phyloP scores from a whole-genome alignment of 2,329 filamentous ascomycete genomes.

The Cladorrhinum sp. region DNA sequence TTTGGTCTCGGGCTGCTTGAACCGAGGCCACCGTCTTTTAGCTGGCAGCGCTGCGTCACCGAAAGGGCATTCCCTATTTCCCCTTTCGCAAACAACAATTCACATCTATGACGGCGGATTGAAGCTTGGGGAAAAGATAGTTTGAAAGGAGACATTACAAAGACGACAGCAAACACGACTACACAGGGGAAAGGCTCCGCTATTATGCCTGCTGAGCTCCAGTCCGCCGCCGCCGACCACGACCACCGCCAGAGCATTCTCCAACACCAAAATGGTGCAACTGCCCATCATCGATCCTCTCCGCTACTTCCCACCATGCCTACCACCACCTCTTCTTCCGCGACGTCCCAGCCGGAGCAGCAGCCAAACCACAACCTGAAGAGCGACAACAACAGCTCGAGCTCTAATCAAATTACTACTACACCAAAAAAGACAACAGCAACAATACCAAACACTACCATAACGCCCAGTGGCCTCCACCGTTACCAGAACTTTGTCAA shows the following conservation, averaged over 20 bases:
- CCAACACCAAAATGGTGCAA: constrained; percentile 42
- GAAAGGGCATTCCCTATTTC: constrained; percentile 4
- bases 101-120: not conserved
- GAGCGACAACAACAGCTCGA: not conserved
- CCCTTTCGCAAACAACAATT: not conserved
- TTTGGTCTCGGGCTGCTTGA: constrained; percentile 41
- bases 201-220: constrained; percentile 39
- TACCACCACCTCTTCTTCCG: constrained; percentile 23
- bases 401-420: constrained; percentile 21
- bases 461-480: constrained; percentile 26
- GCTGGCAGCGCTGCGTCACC: constrained; percentile 36
- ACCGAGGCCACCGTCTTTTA: constrained; percentile 47
- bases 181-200: constrained; percentile 3
- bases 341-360: constrained; percentile 11
- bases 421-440: constrained; percentile 17
- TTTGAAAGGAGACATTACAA: not conserved
- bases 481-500: constrained; percentile 57
- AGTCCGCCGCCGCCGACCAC: constrained; percentile 27
- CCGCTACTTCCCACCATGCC: constrained; percentile 41
- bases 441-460: constrained; percentile 18
- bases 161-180: constrained; percentile 26
- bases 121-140: not conserved
- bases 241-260: constrained; percentile 23
- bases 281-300: constrained; percentile 31
- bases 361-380: constrained; percentile 7